Base-by-base conservation (phyloP, 805 yeast genomes). In the Wickerhamomyces alni region DNA sequence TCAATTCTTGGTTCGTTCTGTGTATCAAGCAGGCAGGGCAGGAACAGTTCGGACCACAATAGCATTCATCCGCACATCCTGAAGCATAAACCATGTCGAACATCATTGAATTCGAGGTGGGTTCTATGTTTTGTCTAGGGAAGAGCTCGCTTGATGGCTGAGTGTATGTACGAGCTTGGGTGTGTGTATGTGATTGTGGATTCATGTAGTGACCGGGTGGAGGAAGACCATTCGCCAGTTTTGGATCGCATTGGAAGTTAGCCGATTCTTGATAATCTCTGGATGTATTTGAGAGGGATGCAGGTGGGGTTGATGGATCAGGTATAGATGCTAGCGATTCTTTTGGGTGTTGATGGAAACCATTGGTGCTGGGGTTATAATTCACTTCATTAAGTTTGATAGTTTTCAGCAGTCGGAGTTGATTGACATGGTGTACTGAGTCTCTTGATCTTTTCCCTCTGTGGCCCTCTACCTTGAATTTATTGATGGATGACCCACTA, bases 21-120 rank as follows among this genome's bases (percentile, higher is more conserved):
- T 55, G 60, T 2, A 55, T 43, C 21, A 54, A 35, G 40, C 60
- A 55, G 2, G 55, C 54, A 12, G 49, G 54, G 39, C 60, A 55
- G 0, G 39, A 16, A 42, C 60, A 55, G 3, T 41, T 39, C 4
- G 48, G 46, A 1, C 58, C 59, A 53, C 60, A 55, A 10, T 42
- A 18, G 47, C 60, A 55, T 32, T 45, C 52, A 8, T 36, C 44
- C 5, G 56, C 44, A 36, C 60, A 55, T 6, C 57, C 58, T 9
- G 43, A 41, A 1, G 52, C 29, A 4, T 44, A 17, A 11, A 52
- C 39, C 43, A 54, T 45, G 22, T 54, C 54, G 29, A 42, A 54
- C 4, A 46, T 31, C 16, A 38, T 33, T 5, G 33, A n/a, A 8
- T 30, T 15, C 13, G 22, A 3, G 9, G 4, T 13, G n/a, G n/a